Evolutionary conservation across 345 rosid species (phyloP), one percentile per base, ranked within the genome.

Genomic region (Corchorus olitorius): DNA sequence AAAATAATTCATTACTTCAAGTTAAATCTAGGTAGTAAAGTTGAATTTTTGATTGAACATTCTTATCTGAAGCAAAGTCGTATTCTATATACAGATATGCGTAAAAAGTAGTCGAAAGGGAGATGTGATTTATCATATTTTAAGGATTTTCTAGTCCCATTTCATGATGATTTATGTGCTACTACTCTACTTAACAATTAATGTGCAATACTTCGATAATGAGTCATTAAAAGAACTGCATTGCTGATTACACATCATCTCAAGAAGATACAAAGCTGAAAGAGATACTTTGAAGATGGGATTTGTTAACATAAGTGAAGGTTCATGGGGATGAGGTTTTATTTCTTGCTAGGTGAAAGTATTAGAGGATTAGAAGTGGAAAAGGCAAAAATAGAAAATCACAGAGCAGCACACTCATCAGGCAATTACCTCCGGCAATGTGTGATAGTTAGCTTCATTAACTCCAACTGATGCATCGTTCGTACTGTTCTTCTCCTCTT

Each of bases 391-490:
- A 16, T 10, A 41, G 34, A 53, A 74, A 80, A 65, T 66, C 70
- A 76, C 55, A 66, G 46, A 77, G 55, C 66, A 55, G 70, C 75
- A 76, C 74, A 80, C 78, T 77, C 80, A 63, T 87, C 82, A 81
- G 76, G 80, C 87, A 79, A 73, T 89, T 91, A 89, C 92, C 94
- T 91, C 85, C 19, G 86, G 80, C 62, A 52, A 52, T 37, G 46
- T 79, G 46, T 72, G 66, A 59, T 76, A 56, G 76, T 54, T 70
- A 54, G 84, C 78, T 82, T 84, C 84, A 75, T 63, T 53, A 39
- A 59, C 81, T 75, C 80, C 84, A 50, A 65, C 59, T 2, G 84
- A 65, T 50, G 78, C 82, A 88, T 83, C 65, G 35, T 71, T 35
- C 33, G 80, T 60, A 61, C n/a, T 13, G 19, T 62, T 77, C 81